A percentile compares a stretch with the other conserved stretches of the same genome.
Conservation (phyloP, 148 eudicot genomes). For the Mesembryanthemum crystallinum region DNA sequence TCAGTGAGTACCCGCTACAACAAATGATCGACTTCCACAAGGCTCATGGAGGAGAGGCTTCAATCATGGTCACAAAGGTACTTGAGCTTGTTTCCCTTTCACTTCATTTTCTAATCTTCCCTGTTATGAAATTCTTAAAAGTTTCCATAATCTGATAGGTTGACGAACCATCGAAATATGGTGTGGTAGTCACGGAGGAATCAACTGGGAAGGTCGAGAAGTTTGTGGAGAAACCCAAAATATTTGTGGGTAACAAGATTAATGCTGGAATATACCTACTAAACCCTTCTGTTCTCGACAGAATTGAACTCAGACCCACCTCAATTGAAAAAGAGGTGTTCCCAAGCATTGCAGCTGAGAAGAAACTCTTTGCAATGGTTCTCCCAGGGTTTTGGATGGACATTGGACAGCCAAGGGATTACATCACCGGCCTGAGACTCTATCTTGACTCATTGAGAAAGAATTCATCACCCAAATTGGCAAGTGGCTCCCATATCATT, state of each 20-base stretch:
- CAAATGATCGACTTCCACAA: slow-evolving; percentile 87
- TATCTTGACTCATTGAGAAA: slow-evolving; percentile 80
- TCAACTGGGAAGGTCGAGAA: slow-evolving; percentile 75
- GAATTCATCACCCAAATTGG: slow-evolving; percentile 51
- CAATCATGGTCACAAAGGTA: slow-evolving; percentile 96
- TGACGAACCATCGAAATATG: slow-evolving; percentile 94
- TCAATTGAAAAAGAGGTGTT: slow-evolving; percentile 91
- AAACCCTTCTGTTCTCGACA: slow-evolving; percentile 79
- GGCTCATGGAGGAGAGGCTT: slow-evolving; percentile 92
- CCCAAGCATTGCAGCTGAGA: slow-evolving; percentile 71
- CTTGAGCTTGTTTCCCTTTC: slow-evolving; percentile 1
- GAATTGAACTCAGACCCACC: slow-evolving; percentile 72
- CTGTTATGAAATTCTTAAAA: not conserved
- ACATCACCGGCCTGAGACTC: slow-evolving; percentile 83
- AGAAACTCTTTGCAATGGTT: slow-evolving; percentile 72
- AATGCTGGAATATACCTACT: slow-evolving; percentile 89
- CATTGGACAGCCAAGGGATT: slow-evolving; percentile 91
- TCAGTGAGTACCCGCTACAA: slow-evolving; percentile 82
- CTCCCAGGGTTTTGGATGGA: slow-evolving; percentile 98
- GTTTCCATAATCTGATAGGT: slow-evolving; percentile 45
- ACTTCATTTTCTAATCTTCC: not conserved
- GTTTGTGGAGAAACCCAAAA: slow-evolving; percentile 88
- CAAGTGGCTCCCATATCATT: slow-evolving; percentile 56
- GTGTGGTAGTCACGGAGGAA: slow-evolving; percentile 90
- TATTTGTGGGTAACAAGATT: slow-evolving; percentile 93